A percentile compares a stretch with the other conserved stretches of the same genome.
Conservation (phyloP, 352 stramenopile species). For the Phytophthora cactorum region DNA sequence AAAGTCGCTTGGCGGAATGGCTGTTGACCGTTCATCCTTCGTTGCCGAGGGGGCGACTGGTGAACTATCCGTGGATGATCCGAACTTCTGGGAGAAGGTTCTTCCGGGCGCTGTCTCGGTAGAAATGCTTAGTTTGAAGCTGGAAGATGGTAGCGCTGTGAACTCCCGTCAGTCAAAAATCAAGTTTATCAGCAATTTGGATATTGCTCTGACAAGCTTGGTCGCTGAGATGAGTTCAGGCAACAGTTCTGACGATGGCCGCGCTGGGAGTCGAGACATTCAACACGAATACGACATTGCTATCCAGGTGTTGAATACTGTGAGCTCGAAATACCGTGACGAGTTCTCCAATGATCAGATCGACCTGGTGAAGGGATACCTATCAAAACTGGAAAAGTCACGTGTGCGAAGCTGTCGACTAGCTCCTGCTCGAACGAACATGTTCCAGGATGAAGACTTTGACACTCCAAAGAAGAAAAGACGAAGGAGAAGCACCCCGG, state of each 20-base stretch:
- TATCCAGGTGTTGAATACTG: constrained; percentile 81
- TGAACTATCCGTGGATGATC: constrained; percentile 95
- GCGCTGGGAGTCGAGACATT: constrained; percentile 57
- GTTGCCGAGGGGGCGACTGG: constrained; percentile 90
- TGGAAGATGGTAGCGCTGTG: constrained; percentile 87
- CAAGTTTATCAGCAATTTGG: constrained; percentile 90
- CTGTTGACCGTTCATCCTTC: constrained; percentile 91
- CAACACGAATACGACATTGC: constrained; percentile 89
- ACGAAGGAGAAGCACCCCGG: constrained; percentile 46
- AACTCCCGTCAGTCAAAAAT: constrained; percentile 86
- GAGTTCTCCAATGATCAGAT: constrained; percentile 87
- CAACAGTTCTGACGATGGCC: constrained; percentile 50
- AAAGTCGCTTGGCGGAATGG: constrained; percentile 82
- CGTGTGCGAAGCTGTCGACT: constrained; percentile 80
- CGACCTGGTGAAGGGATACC: constrained; percentile 77
- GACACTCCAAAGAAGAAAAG: constrained; percentile 53
- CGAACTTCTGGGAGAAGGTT: constrained; percentile 97
- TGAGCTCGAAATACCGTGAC: constrained; percentile 77
- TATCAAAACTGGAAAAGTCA: constrained; percentile 83
- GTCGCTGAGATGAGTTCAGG: constrained; percentile 65
- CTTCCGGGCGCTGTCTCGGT: constrained; percentile 84
- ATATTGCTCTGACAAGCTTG: constrained; percentile 77
- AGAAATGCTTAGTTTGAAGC: constrained; percentile 87
- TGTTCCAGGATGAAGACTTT: constrained; percentile 45
- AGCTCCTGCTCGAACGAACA: constrained; percentile 33